Conservation (phyloP, 805 yeast genomes). For the Nakazawaea siamensis region DNA sequence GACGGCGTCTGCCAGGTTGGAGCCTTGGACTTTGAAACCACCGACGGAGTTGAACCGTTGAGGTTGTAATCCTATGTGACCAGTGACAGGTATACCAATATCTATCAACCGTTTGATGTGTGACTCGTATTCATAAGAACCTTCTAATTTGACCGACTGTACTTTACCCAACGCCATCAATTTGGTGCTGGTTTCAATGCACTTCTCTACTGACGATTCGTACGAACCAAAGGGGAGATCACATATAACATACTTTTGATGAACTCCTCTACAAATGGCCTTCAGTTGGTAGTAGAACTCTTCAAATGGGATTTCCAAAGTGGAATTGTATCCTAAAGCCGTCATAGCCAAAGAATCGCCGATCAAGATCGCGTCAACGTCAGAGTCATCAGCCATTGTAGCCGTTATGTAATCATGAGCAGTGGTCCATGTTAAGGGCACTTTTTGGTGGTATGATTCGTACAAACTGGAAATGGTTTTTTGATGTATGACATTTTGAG, state of each 20-base stretch:
- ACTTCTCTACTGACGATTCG: slow-evolving; percentile 57
- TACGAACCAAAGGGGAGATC: slow-evolving; percentile 89
- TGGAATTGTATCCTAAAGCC: slow-evolving; percentile 69
- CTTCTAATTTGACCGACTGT: slow-evolving; percentile 81
- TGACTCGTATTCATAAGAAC: slow-evolving; percentile 51
- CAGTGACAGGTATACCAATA: slow-evolving; percentile 83
- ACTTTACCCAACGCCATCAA: slow-evolving; percentile 50
- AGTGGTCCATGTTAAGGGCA: slow-evolving; percentile 41
- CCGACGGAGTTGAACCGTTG: slow-evolving; percentile 73
- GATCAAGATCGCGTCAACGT: slow-evolving; percentile 63
- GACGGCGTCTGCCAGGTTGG: slow-evolving; percentile 42
- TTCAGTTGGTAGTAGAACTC: slow-evolving; percentile 72
- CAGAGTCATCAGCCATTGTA: slow-evolving; percentile 54
- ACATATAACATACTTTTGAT: slow-evolving; percentile 60
- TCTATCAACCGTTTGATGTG: slow-evolving; percentile 48
- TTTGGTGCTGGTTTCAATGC: slow-evolving; percentile 46
- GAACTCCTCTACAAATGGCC: slow-evolving; percentile 69
- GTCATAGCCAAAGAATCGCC: slow-evolving; percentile 96
- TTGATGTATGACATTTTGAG: slow-evolving; percentile 12
- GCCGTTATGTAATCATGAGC: slow-evolving; percentile 85
- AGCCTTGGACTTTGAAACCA: slow-evolving; percentile 87
- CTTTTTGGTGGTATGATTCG: slow-evolving; percentile 13
- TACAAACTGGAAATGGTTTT: slow-evolving; percentile 17
- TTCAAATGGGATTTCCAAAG: slow-evolving; percentile 69
- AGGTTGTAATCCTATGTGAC: slow-evolving; percentile 90